Evolutionary conservation across 208 protist genomes (phyloP).

Genomic region (Leishmania major): DNA sequence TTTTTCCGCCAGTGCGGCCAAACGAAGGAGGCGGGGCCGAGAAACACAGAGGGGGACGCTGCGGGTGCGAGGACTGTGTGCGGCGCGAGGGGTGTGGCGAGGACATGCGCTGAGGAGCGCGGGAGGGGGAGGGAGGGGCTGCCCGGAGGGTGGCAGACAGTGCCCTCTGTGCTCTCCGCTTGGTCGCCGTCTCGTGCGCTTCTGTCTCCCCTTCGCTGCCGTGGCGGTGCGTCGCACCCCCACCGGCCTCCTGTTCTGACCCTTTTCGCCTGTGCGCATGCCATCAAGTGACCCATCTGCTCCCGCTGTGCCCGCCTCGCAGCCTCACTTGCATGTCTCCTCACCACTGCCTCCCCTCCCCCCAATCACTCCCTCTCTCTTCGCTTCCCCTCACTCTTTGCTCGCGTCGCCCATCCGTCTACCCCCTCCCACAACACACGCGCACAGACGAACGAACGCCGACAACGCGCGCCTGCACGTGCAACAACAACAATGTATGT

Average conservation of each 20-base stretch:
- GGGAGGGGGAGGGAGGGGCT: no score
- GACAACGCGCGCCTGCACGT: neutral
- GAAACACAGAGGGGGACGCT: neutral
- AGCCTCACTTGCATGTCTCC: neutral
- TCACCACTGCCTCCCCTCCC: neutral
- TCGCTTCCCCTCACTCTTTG: neutral
- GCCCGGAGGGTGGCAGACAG: no score
- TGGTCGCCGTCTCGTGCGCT: neutral
- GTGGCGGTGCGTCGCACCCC: neutral
- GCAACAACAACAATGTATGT: no score
- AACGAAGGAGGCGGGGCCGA: neutral
- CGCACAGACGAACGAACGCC: conserved; percentile 24
- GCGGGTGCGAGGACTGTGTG: no score
- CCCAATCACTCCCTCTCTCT: neutral
- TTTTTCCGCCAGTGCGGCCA: neutral
- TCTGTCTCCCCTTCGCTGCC: neutral
- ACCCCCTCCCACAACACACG: neutral
- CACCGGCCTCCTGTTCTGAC: neutral
- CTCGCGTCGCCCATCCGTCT: no score
- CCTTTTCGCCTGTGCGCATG: neutral
- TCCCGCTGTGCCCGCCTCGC: neutral
- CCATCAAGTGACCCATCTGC: neutral
- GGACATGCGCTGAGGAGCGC: neutral
- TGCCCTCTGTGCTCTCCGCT: neutral
- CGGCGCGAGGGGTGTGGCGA: neutral